Evolutionary conservation across 768 basidiomycete genomes (phyloP), one percentile per base, ranked within the genome.

Genomic region (Suillus discolor): DNA sequence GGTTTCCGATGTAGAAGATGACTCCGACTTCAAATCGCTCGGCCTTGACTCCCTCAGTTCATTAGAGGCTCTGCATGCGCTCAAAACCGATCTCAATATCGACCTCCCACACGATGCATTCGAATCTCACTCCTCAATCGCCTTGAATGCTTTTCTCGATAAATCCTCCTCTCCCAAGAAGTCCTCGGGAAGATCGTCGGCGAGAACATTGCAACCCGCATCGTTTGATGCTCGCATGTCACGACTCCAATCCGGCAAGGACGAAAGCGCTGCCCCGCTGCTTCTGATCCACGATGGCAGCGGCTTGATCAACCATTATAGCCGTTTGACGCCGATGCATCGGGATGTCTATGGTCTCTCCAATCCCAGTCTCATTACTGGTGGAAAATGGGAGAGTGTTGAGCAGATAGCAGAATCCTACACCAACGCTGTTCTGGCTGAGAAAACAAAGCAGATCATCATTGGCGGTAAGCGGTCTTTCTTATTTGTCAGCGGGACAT

Each of bases 201-300:
- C 54, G 18, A 39, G 18, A 41, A 59, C 57, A 41, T 18, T 59
- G 28, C 57, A 25, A 23, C 57, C 39, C 6, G 38, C 57, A 20
- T 59, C 23, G 4, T 59, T 59, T 28, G 39, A 59, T 59, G 16
- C 25, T 18, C 57, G 38, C 25, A 25, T 45, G 47, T 49, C 23
- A 65, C 66, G 7, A 38, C 23, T 18, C 68, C 72, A 25, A 70
- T 87, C 47, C 88, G 85, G 64, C 71, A 68, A 38, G 68, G 77
- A 28, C 62, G 59, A 1, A 49, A 64, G 3, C 66, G 73, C 11
- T 4, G 62, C 74, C 0, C 89, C 86, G 1, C 79, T 93, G 4
- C 83, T 90, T 64, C 81, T 93, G 28, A 79, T 93, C 12, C 90
- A 93, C 69, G 91, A 92, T 67, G 91, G 91, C 6, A 89, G 88